Base-by-base conservation (phyloP, 1,284 basidiomycete species). In the Ustilago xerochloae region DNA sequence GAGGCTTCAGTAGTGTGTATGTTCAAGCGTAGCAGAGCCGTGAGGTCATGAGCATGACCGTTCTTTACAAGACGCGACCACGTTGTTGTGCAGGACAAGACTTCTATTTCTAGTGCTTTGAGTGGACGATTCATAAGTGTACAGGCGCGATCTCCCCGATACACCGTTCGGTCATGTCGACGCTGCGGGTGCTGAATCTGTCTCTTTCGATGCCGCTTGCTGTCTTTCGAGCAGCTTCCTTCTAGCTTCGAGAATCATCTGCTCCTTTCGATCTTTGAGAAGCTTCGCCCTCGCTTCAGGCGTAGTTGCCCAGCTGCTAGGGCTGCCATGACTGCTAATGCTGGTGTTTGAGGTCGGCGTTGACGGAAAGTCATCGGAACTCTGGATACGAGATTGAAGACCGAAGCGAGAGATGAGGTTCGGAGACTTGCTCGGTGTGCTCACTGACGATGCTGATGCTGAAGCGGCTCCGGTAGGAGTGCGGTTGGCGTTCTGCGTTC, bases 401-500 rank as follows among this genome's bases (percentile, higher is more conserved):
- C 66, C 63, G 56, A 69, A 78, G 29, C 76, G 60, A 7, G 78
- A 70, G 51, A 79, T 73, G 29, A 79, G 61, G 18, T 62, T 75
- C 13, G 66, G 61, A 20, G 70, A 67, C 26, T 65, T 63, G 63
- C 50, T 59, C 1, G 62, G 50, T 2, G 58, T 62, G 52, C 56
- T 63, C n/a, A 48, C 32, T 18, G 56, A 33, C 13, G 66, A 49
- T 9, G 63, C 30, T 1, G 56, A 63, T 15, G 24, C 33, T 4
- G 56, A 59, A n/a, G 66, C 50, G 6, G 24, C 51, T 3, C 50
- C 65, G 24, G 58, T 63, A 4, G 66, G 41, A 2, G 66, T 39
- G 30, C 56, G 66, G 20, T 63, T 56, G 6, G 52, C 51, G 24
- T 58, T 59, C 56, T 63, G 66, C 24, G 61, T 56, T 24, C 66